Evolutionary conservation across 768 basidiomycete genomes (phyloP), one percentile per base, ranked within the genome.

Genomic region (Termitomyces sp.): DNA sequence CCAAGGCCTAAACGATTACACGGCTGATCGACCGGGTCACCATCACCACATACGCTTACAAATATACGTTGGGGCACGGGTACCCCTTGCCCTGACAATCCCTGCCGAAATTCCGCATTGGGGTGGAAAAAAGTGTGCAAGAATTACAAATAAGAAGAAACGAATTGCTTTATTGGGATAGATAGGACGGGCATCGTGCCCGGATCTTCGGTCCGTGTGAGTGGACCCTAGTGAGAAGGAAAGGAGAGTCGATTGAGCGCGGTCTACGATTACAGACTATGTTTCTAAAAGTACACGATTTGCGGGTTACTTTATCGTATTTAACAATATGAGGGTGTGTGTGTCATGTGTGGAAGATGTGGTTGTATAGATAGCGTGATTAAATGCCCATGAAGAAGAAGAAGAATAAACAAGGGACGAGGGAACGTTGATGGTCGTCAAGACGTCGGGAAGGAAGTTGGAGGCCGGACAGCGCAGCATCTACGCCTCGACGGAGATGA

Each of bases 401-500:
- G 4, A 9, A 20, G 2, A 22, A n/a, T n/a, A 20, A 1, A 16
- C 8, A 9, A 14, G 14, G 4, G 8, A 16, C 0, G 44, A 24
- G 24, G 13, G 20, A 49, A 26, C 2, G 51, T 53, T 28, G 52
- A 14, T 53, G 52, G 36, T 51, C 36, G 50, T 52, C 35, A 36
- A 30, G 49, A 26, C 26, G n/a, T n/a, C 22, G 20, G 33, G 22
- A 49, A 49, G 12, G 28, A 28, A 28, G 28, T 7, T 4, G 7
- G 30, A 12, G 4, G 24, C 16, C 16, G 26, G 24, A 8, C 3
- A 3, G 24, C 13, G 20, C 43, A 0, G 1, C 9, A 1, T 12
- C 60, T 64, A 69, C 13, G 70, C 70, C 22, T 82, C 82, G 42
- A 78, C 72, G 36, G 71, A 77, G n/a, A 82, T 72, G 63, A 77